Conservation (phyloP, 2,329 filamentous ascomycete genomes). For the Sporothrix schenckii region DNA sequence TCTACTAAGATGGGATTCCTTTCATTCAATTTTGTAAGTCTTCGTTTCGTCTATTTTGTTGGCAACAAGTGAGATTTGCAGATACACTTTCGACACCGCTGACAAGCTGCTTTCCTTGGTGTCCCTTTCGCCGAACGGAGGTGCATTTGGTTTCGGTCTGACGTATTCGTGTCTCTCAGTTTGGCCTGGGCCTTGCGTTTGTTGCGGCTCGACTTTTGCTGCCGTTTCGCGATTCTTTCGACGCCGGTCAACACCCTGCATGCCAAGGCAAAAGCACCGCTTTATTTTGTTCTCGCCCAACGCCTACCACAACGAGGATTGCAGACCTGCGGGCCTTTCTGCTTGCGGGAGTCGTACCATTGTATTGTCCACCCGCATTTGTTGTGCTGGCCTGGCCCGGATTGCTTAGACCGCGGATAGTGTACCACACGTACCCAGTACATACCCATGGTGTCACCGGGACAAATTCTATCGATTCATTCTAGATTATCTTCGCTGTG, state of each 20-base stretch:
- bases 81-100: slow-evolving; percentile 2
- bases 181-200: background rate
- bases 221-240: background rate
- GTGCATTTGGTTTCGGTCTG: too few relatives aligned
- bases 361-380: background rate
- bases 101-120: slow-evolving; percentile 11
- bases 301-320: too few relatives aligned
- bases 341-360: background rate
- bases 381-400: background rate
- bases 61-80: background rate
- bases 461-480: background rate
- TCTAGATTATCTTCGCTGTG: background rate
- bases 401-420: too few relatives aligned
- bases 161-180: background rate
- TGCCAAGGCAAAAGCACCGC: too few relatives aligned
- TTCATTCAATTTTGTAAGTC: background rate
- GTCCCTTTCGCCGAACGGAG: background rate
- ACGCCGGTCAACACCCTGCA: too few relatives aligned
- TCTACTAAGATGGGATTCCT: background rate
- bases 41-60: background rate
- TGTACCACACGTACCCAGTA: background rate
- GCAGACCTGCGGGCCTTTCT: background rate
- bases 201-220: background rate
- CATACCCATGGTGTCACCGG: too few relatives aligned
- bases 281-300: too few relatives aligned